Conservation (phyloP, 2,329 filamentous ascomycete genomes). For the Aschersonia sp. region DNA sequence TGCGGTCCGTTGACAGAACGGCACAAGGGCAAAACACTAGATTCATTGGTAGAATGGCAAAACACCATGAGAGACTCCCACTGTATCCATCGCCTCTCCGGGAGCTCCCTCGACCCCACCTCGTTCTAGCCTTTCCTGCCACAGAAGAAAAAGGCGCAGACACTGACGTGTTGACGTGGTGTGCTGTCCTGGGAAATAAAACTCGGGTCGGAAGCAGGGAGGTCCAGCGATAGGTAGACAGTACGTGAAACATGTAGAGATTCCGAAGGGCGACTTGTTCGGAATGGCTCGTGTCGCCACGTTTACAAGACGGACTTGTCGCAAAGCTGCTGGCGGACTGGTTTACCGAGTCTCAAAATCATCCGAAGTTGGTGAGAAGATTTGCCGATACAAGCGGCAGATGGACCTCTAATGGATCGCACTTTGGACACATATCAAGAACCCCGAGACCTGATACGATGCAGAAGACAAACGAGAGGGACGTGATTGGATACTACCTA, state of each 20-base stretch:
- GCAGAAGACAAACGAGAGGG: too few species aligned
- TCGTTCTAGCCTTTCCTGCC: background rate
- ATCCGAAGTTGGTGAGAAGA: background rate
- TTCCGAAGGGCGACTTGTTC: background rate
- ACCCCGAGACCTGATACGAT: too few species aligned
- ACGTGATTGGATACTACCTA: too few species aligned
- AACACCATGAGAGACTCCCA: background rate
- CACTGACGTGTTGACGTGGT: too few species aligned
- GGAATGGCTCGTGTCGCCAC: background rate
- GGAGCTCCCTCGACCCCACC: background rate
- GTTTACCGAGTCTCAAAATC: background rate
- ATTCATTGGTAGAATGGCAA: background rate
- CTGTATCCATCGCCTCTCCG: background rate
- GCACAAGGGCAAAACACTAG: background rate
- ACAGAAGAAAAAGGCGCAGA: too few species aligned
- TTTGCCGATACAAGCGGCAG: background rate
- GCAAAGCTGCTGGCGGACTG: background rate
- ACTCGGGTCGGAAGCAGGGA: background rate
- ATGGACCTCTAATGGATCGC: background rate
- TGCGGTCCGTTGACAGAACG: background rate
- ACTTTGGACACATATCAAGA: background rate
- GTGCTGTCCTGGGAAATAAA: background rate
- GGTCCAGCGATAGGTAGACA: background rate
- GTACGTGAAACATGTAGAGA: background rate
- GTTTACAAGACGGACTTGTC: background rate